Evolutionary conservation across 306 rosid genomes (phyloP).

Genomic region (Citrullus mucosospermus): DNA sequence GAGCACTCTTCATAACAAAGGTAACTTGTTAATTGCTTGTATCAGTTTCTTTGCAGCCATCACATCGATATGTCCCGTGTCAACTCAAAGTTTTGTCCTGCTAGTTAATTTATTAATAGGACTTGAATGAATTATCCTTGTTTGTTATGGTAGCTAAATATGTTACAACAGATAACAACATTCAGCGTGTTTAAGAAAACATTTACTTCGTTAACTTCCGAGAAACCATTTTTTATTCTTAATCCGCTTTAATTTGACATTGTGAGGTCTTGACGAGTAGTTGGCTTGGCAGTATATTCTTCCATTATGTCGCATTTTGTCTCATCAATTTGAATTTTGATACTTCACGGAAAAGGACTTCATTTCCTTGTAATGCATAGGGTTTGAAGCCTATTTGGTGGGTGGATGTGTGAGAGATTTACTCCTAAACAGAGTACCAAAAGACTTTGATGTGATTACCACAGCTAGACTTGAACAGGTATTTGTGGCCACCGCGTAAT

Average conservation of each 20-base stretch:
- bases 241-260: neutral
- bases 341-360: constrained; percentile 7
- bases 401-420: constrained; percentile 98
- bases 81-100: neutral
- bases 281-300: neutral
- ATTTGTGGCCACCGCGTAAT: neutral
- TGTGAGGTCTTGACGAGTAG: neutral
- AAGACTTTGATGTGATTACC: constrained; percentile 88
- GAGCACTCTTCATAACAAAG: constrained; percentile 18
- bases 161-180: neutral
- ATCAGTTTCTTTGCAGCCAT: neutral
- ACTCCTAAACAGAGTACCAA: constrained; percentile 54
- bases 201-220: neutral
- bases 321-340: neutral
- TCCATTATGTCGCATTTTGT: neutral
- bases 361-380: constrained; percentile 22
- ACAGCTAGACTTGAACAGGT: constrained; percentile 71
- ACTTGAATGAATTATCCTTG: neutral
- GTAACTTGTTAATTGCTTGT: constrained; percentile 15
- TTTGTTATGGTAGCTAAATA: neutral
- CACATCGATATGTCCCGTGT: neutral
- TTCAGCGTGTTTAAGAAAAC: neutral
- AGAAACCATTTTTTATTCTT: neutral
- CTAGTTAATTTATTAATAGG: neutral
- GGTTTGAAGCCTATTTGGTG: constrained; percentile 78